Conservation (phyloP, 169 alveolate genomes). For the Cystoisospora suis region DNA sequence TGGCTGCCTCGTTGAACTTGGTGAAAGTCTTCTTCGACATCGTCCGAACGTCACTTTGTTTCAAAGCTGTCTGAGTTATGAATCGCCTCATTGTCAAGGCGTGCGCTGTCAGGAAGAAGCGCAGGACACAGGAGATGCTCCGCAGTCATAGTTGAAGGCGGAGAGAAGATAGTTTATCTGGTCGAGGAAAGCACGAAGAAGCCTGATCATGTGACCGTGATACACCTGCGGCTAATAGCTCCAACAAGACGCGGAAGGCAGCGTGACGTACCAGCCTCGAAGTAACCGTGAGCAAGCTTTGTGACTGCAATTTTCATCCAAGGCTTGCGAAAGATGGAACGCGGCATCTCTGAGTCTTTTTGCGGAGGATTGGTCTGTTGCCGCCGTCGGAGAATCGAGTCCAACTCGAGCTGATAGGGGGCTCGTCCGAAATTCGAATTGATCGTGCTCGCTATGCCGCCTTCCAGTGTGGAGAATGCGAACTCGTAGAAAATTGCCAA, state of each 20-base stretch:
- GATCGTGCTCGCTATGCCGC: slow-evolving; percentile 44
- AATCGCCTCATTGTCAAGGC: too few species aligned
- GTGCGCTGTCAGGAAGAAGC: too few species aligned
- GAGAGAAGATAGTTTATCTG: too few species aligned
- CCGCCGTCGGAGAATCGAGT: not conserved
- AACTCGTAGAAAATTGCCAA: slow-evolving; percentile 60
- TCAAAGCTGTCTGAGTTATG: too few species aligned
- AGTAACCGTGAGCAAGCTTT: slow-evolving; percentile 56
- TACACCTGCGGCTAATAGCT: too few species aligned
- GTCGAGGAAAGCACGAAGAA: too few species aligned
- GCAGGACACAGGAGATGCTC: too few species aligned
- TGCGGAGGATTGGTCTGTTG: not conserved
- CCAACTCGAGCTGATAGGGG: slow-evolving; percentile 1
- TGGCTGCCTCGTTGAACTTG: not conserved
- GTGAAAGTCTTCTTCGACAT: not conserved
- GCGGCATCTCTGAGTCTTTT: slow-evolving; percentile 11
- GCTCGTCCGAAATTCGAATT: slow-evolving; percentile 18
- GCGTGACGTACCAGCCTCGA: slow-evolving; percentile 43
- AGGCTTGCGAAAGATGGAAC: slow-evolving; percentile 54
- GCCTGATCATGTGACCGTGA: too few species aligned
- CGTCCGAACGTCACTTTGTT: not conserved
- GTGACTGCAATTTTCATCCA: slow-evolving; percentile 37
- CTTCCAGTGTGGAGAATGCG: slow-evolving; percentile 38
- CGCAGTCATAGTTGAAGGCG: too few species aligned
- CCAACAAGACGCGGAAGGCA: too few species aligned